Evolutionary conservation across 352 stramenopile species (phyloP), one percentile per base, ranked within the genome.

Genomic region (Pythium apleroticum): DNA sequence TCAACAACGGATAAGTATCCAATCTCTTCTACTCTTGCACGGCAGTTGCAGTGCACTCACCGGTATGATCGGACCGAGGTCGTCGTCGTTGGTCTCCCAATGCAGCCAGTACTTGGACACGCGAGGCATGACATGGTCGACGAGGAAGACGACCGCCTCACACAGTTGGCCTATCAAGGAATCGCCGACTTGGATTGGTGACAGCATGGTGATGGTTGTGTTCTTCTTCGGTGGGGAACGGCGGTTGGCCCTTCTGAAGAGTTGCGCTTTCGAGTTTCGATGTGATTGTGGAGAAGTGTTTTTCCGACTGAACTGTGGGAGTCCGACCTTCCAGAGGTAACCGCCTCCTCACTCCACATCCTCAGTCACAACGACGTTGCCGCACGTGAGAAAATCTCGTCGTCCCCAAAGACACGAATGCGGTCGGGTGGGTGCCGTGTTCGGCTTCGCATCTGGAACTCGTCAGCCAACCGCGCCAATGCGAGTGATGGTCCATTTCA

Each of bases 101-200:
- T 68, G 81, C 37, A 86, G 49, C 64, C 56, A 66, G 63, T 77
- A 72, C 52, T 72, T 78, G 75, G 77, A 74, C 31, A 84, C 68
- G 15, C 66, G 64, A 0, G 77, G 77, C 54, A 84, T 72, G 52
- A 78, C 69, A 63, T 81, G 71, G 45, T 81, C 77, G 52, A 74
- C 65, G 35, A 80, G 35, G 61, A 72, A 75, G 43, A 84, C 62
- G 28, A 73, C 63, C 2, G 69, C 67, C 43, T 64, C 54, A 24
- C 68, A 74, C 19, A 82, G 43, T 31, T 82, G 72, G 59, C 72
- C 72, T 19, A 85, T 62, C 39, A 71, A 25, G 59, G 74, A 70
- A 45, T 80, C 74, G 35, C 74, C 72, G 30, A 77, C 50, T 72
- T 79, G 68, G 58, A 78, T 67, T 58, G 70, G 63, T 14, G 72